A percentile compares a stretch with the other conserved stretches of the same genome.
Evolutionary conservation across 1,284 basidiomycete genomes (phyloP).

Genomic region (Ceraceosorus guamensis): DNA sequence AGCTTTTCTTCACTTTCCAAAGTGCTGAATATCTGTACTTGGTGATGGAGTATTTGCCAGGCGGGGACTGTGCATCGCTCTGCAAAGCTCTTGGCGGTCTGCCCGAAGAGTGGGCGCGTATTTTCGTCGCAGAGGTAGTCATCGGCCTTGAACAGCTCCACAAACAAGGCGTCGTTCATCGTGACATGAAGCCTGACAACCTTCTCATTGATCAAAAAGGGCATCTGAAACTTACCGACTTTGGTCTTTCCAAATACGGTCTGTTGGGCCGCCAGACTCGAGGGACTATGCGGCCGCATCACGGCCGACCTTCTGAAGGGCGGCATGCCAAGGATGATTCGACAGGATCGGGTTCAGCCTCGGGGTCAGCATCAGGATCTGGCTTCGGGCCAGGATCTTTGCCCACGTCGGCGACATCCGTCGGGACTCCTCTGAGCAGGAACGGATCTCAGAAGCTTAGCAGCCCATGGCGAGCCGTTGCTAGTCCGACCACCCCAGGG

Average conservation of each 20-base stretch:
- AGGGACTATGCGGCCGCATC: no score
- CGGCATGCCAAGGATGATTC: slow-evolving; percentile 15
- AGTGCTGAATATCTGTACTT: slow-evolving; percentile 51
- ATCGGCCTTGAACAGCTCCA: slow-evolving; percentile 93
- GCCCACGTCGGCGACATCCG: slow-evolving; percentile 24
- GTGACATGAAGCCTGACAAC: slow-evolving; percentile 97
- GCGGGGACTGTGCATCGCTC: slow-evolving; percentile 91
- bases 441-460: not conserved
- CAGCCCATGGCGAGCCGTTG: not conserved
- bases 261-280: slow-evolving; percentile 76
- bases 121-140: slow-evolving; percentile 92
- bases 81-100: slow-evolving; percentile 90
- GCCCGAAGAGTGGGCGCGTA: slow-evolving; percentile 91
- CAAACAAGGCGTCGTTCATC: slow-evolving; percentile 87
- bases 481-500: slow-evolving; percentile 22
- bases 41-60: slow-evolving; percentile 57
- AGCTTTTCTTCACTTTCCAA: slow-evolving; percentile 53
- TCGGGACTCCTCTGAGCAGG: slow-evolving; percentile 4
- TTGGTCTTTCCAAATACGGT: slow-evolving; percentile 93
- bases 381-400: no score
- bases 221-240: slow-evolving; percentile 94
- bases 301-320: no score
- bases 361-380: not conserved
- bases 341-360: not conserved
- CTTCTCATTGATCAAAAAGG: slow-evolving; percentile 91